Base-by-base conservation (phyloP, 1,284 basidiomycete species). In the Prillingera fragicola region DNA sequence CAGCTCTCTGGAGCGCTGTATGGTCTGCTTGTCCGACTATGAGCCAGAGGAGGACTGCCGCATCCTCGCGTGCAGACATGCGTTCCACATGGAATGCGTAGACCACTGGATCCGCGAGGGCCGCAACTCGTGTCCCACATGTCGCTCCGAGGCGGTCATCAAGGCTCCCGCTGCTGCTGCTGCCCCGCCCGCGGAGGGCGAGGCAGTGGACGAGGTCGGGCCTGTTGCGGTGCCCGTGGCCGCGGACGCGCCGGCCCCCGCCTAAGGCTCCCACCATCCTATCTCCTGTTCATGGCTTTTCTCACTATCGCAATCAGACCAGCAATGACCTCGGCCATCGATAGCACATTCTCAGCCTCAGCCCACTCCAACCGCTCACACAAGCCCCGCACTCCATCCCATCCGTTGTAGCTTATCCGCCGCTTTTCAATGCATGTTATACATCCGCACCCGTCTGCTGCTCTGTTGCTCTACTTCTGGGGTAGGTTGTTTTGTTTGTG, bases 121-220 rank as follows among this genome's bases (percentile, higher is more conserved):
- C 4, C 77, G 81, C 43, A 92, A 94, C 64, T 87, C 86, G 50
- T 94, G 89, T 63, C 89, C 89, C 14, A 85, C 86, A n/a, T 92
- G 87, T 48, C 47, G 67, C 12, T 53, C 62, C 7, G 65, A 69
- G 43, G 67, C 32, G n/a, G 32, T 33, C 8, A 33, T n/a, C 17
- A 33, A 33, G 32, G 8, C 9, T 8, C 32, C 32, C 18, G n/a
- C n/a, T 33, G 7, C 32, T 8, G n/a, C 32, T 33, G 8, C 32
- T 18, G 9, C 32, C 8, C 14, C 14, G n/a, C 14, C 17, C 32
- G 19, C 32, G n/a, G n/a, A n/a, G n/a, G n/a, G n/a, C n/a, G n/a
- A n/a, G 82, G 71, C 94, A 90, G 69, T 90, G 84, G 58, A 89
- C 87, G 44, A 92, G 74, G 74, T 94, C 92, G 73, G 92, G 81